A percentile compares a stretch with the other conserved stretches of the same genome.
Evolutionary conservation across 2,329 filamentous ascomycete species (phyloP).

Genomic region (Ophiostoma himal-ulmi): DNA sequence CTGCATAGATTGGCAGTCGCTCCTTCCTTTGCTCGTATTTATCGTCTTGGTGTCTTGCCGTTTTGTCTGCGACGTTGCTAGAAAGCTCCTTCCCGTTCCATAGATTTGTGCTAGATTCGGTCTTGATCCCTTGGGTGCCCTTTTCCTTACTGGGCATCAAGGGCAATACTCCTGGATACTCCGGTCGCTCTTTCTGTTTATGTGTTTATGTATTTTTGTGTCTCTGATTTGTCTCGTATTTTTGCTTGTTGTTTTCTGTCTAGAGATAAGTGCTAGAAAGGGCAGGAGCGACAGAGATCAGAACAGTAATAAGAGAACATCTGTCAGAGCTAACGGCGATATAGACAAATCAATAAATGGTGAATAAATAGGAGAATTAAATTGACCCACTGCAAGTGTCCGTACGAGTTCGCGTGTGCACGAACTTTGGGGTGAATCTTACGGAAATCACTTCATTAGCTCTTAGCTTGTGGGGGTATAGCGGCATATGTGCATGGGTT

Average conservation of each 20-base stretch:
- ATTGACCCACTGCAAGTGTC: too few species aligned
- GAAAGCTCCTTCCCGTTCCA: not conserved
- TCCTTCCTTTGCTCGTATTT: slow-evolving; percentile 3
- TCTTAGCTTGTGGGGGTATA: too few species aligned
- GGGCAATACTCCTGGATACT: not conserved
- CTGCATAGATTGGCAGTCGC: slow-evolving; percentile 15
- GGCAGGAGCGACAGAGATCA: slow-evolving; percentile 13
- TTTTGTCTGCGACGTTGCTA: not conserved
- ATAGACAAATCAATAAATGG: not conserved
- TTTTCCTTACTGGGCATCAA: not conserved
- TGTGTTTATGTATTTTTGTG: not conserved
- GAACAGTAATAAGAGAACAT: slow-evolving; percentile 4
- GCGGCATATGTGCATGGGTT: too few species aligned
- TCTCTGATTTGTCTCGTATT: not conserved
- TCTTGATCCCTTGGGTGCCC: not conserved
- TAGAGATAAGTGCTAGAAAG: not conserved
- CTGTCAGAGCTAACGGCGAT: slow-evolving; percentile 1
- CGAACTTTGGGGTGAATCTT: too few species aligned
- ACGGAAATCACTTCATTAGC: too few species aligned
- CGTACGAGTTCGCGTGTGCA: too few species aligned
- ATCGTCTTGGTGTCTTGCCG: not conserved
- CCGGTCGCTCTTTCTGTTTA: not conserved
- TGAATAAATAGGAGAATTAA: not conserved
- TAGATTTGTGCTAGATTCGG: not conserved
- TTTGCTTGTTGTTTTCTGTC: not conserved